These are phyloP conservation scores for Plasmodium cynomolgi DNA, from an alignment of 169 alveolate genomes.

Conservation along the genomic window DNA sequence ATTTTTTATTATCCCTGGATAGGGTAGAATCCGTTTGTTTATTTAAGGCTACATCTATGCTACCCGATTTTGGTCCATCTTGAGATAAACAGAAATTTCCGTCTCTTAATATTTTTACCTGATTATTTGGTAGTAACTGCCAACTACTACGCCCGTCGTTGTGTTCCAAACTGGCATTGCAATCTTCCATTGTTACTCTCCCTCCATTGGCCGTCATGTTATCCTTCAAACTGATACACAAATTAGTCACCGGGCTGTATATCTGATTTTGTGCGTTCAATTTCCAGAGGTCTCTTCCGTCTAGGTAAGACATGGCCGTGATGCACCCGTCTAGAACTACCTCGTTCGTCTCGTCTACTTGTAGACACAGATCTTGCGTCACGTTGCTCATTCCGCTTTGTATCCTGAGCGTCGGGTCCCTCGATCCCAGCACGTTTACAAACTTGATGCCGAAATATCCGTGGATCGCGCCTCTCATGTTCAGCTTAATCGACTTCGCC, in stretches of 20 bases:
- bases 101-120: conserved; percentile 87
- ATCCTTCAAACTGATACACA: conserved; percentile 86
- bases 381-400: conserved; percentile 91
- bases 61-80: conserved; percentile 89
- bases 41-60: conserved; percentile 87
- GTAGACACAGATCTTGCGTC: conserved; percentile 83
- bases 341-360: conserved; percentile 82
- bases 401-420: conserved; percentile 88
- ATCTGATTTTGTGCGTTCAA: conserved; percentile 79
- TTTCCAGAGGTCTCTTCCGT: conserved; percentile 82
- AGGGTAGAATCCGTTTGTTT: conserved; percentile 84
- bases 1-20: conserved; percentile 80
- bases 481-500: conserved; percentile 83
- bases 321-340: conserved; percentile 85
- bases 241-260: conserved; percentile 70
- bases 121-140: conserved; percentile 91
- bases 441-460: conserved; percentile 90
- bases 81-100: conserved; percentile 92
- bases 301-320: conserved; percentile 80
- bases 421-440: conserved; percentile 84
- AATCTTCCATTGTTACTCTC: conserved; percentile 48
- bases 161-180: conserved; percentile 66
- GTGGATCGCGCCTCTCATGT: conserved; percentile 87
- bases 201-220: conserved; percentile 87
- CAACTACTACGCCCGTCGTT: conserved; percentile 86